Percentiles rank a stretch among this genome's conserved stretches.
These are phyloP conservation scores for Heliamphora pulchella DNA, from an alignment of 179 eudicot genomes.

Conservation along the genomic window DNA sequence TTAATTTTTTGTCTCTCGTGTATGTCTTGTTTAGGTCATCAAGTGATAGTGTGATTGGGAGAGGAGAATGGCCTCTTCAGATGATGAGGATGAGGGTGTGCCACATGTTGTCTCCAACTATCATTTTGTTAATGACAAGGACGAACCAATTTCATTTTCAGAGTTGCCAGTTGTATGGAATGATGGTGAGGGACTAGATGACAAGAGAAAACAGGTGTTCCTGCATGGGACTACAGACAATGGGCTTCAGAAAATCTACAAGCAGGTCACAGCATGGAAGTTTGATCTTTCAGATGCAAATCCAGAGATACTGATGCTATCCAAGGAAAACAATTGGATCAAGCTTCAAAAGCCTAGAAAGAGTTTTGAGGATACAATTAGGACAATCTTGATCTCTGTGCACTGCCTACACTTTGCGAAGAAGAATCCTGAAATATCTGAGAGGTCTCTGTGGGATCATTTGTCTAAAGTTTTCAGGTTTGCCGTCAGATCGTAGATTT, in stretches of 20 bases:
- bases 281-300: conserved; percentile 46
- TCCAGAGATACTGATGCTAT: conserved; percentile 63
- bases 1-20: background rate
- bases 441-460: conserved; percentile 56
- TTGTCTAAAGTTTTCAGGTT: conserved; percentile 63
- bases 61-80: conserved; percentile 54
- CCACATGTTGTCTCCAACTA: conserved; percentile 49
- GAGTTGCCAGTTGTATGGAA: conserved; percentile 56
- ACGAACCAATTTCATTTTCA: conserved; percentile 53
- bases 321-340: conserved; percentile 62
- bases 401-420: conserved; percentile 44
- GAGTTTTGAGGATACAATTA: conserved; percentile 40
- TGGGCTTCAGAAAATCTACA: conserved; percentile 58
- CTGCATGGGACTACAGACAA: conserved; percentile 51
- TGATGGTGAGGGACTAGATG: conserved; percentile 24
- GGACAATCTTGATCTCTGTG: conserved; percentile 59
- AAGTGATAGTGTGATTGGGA: background rate
- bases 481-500: background rate
- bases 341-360: conserved; percentile 69
- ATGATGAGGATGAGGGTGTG: conserved; percentile 56
- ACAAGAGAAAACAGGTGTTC: conserved; percentile 32
- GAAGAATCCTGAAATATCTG: conserved; percentile 40
- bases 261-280: conserved; percentile 73
- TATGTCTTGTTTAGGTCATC: conserved; percentile 7
- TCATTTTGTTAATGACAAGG: conserved; percentile 41